Evolutionary conservation across 768 basidiomycete genomes (phyloP), one percentile per base, ranked within the genome.

Genomic region (Hygrophoropsis aurantiaca): DNA sequence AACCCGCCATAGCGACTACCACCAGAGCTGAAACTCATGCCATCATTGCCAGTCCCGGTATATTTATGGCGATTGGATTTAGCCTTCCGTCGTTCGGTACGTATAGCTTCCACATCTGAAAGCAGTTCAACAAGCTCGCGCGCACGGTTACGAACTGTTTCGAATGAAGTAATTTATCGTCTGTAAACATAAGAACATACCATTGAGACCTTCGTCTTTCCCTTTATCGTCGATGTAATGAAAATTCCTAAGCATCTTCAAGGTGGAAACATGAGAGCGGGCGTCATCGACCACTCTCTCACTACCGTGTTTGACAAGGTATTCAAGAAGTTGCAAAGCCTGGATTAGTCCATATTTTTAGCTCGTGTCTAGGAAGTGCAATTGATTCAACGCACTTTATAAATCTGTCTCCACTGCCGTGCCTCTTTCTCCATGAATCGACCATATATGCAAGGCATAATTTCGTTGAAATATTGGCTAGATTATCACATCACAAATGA

Each of bases 381-480:
- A 19, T 39, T 37, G 21, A n/a, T 11, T 11, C 11, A 43, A 36
- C 72, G 16, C 33, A 84, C 92, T 78, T 99, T 99, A 80, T 99
- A 99, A 48, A 99, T 98, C 67, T 99, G 94, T 27, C 97, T 78
- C 97, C 97, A 99, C 63, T 99, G 91, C 18, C 88, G 76, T 1
- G 97, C 97, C 68, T 99, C 97, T 70, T 98, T 98, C 68, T 98
- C 91, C 85, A 94, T 95, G 66, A 95, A 97, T 21, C 92, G 82
- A 8, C 84, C 78, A 67, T 97, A 98, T 56, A 97, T 97, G 60
- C 82, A 84, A 3, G 97, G 95, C 94, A 99, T 97, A 62, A 98
- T 93, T 73, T 99, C 95, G 68, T 98, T 99, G 71, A 99, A 99
- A 53, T 94, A 82, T 77, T 94, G 92, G 71, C 94, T 97, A 62